phyloP scores from a whole-genome alignment of 352 stramenopile genomes.

The Phytopythium chamaehyphon region DNA sequence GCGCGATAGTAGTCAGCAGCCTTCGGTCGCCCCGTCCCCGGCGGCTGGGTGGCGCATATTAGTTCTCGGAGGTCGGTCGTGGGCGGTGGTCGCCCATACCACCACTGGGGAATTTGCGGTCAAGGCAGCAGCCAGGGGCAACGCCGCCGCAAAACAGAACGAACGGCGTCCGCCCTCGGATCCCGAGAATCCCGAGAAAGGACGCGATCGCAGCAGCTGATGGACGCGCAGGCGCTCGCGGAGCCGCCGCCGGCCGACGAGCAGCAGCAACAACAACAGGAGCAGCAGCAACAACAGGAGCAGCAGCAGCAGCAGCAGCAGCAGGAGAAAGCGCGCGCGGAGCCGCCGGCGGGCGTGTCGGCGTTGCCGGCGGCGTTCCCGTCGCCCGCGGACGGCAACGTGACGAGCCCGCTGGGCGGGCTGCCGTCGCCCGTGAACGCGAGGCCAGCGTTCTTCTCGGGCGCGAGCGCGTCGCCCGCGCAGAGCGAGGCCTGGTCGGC shows the following conservation, averaged over 20 bases:
- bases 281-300: too few species aligned
- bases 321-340: too few species aligned
- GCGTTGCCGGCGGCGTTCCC: conserved; percentile 2
- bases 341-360: too few species aligned
- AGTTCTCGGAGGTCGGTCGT: not conserved
- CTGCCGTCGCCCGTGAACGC: conserved; percentile 3
- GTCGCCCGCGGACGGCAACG: not conserved
- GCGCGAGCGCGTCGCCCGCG: not conserved
- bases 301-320: too few species aligned
- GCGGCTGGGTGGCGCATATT: conserved; percentile 3
- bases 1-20: not conserved
- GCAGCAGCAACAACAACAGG: too few species aligned
- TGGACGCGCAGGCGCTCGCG: conserved; percentile 17
- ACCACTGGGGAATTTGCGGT: conserved; percentile 27
- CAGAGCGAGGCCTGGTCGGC: not conserved
- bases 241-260: conserved; percentile 4
- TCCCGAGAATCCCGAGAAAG: conserved; percentile 9
- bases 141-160: conserved; percentile 17
- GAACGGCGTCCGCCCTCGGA: too few species aligned
- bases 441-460: not conserved
- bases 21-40: not conserved
- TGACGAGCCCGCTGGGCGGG: conserved; percentile 2
- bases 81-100: conserved; percentile 1
- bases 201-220: conserved; percentile 19
- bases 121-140: conserved; percentile 27